These are phyloP conservation scores for Gryganskiella cystojenkinii DNA, from an alignment of 192 early-diverging fungal species.

Conservation along the genomic window DNA sequence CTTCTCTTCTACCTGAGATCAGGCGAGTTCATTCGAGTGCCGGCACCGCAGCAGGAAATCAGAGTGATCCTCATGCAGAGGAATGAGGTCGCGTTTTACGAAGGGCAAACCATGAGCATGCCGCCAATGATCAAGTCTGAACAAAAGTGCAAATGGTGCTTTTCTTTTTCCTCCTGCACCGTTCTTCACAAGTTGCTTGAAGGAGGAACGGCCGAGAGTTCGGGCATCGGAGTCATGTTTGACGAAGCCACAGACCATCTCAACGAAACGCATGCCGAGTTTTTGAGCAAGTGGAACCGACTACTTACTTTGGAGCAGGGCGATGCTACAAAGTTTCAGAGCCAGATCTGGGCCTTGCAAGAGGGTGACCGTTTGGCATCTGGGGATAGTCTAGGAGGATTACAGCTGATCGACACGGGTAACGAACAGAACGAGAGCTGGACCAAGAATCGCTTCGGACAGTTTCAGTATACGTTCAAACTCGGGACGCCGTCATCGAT, in stretches of 20 bases:
- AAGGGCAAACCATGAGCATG: constrained; percentile 54
- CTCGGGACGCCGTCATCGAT: not conserved
- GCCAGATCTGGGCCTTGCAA: constrained; percentile 76
- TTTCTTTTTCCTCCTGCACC: constrained; percentile 70
- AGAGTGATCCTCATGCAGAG: constrained; percentile 76
- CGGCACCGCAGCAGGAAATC: constrained; percentile 71
- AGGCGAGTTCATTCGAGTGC: constrained; percentile 72
- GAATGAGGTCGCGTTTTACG: constrained; percentile 76
- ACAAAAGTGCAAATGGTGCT: constrained; percentile 76
- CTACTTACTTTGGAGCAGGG: constrained; percentile 82
- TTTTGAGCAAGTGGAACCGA: constrained; percentile 83
- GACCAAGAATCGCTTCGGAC: no score
- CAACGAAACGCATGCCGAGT: constrained; percentile 64
- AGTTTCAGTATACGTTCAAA: constrained; percentile 31
- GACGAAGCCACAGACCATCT: constrained; percentile 70
- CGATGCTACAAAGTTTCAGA: constrained; percentile 66
- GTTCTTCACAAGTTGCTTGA: constrained; percentile 82
- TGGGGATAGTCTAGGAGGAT: constrained; percentile 41
- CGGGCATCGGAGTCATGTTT: constrained; percentile 71
- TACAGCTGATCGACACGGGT: constrained; percentile 7
- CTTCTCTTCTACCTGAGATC: constrained; percentile 83
- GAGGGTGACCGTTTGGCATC: constrained; percentile 60
- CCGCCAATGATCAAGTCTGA: constrained; percentile 79
- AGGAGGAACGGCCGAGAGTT: constrained; percentile 63
- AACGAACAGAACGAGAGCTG: no score